Evolutionary conservation across 768 basidiomycete species (phyloP).

Genomic region (Termitomyces sp.): DNA sequence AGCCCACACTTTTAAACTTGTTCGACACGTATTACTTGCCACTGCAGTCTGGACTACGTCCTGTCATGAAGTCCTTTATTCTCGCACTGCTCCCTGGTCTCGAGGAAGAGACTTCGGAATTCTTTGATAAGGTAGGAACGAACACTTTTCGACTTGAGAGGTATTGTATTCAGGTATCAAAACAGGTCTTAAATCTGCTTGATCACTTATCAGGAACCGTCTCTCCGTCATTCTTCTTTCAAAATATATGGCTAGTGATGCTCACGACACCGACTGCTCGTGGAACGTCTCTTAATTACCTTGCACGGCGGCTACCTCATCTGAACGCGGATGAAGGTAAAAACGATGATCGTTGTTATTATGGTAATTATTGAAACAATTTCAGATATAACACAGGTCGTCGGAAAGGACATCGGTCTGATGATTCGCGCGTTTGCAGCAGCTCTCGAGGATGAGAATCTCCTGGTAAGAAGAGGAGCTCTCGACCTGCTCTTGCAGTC

Average conservation of each 20-base stretch:
- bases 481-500: slow-evolving; percentile 82
- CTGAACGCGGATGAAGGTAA: slow-evolving; percentile 67
- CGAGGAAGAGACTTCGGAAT: slow-evolving; percentile 97
- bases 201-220: slow-evolving; percentile 82
- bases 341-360: not conserved
- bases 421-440: slow-evolving; percentile 93
- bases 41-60: slow-evolving; percentile 72
- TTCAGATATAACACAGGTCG: slow-evolving; percentile 60
- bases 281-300: slow-evolving; percentile 82
- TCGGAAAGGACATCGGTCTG: slow-evolving; percentile 84
- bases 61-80: slow-evolving; percentile 91
- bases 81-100: slow-evolving; percentile 90
- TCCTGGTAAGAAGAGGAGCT: slow-evolving; percentile 81
- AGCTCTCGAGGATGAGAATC: slow-evolving; percentile 88
- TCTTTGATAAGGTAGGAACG: slow-evolving; percentile 75
- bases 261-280: slow-evolving; percentile 83
- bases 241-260: slow-evolving; percentile 93
- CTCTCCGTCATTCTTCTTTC: slow-evolving; percentile 86
- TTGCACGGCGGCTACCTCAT: slow-evolving; percentile 73
- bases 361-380: not conserved
- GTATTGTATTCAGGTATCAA: slow-evolving; percentile 1
- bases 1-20: slow-evolving; percentile 87
- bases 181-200: slow-evolving; percentile 71
- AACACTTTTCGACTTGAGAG: not conserved
- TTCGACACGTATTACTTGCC: slow-evolving; percentile 93